Evolutionary conservation across 2,329 filamentous ascomycete species (phyloP), one percentile per base, ranked within the genome.

Genomic region (Thielaviopsis populi): DNA sequence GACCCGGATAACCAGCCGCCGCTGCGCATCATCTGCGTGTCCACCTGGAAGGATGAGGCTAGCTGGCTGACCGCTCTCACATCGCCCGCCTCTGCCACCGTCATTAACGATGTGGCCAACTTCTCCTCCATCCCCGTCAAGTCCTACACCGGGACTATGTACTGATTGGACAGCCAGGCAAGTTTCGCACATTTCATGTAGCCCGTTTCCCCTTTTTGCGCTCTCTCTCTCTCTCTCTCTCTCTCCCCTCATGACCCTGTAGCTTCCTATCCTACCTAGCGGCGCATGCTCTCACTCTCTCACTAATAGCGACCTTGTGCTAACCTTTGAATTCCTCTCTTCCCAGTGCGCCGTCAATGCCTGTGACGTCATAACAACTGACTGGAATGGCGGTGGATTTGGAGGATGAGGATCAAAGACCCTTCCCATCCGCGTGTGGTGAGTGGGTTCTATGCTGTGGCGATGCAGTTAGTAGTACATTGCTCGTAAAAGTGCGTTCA

Each of bases 61-160:
- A 69, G 68, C 65, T 69, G 68, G 50, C 67, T 68, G 65, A 69
- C 67, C n/a, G 64, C 66, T 1, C 30, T 30, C n/a, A 24, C 24
- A 3, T 13, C 24, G 19, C 30, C 58, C 37, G n/a, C 58, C 0
- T 59, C 65, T 24, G 24, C 66, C n/a, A 67, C 66, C 7, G 68
- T 74, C 60, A 69, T 74, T 50, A 70, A 6, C 19, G 73, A 75
- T 61, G 64, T 75, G n/a, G 3, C 68, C 54, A 74, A 74, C 42
- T 75, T 72, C 68, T 69, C 69, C 40, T 69, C 70, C 61, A 64
- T 67, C 53, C 46, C 58, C 19, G 37, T 27, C 58, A 53, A 61
- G 56, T 1, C 61, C n/a, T 58, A 62, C 30, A 41, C 53, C 5
- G 60, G 59, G 3, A 65, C 24, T 27, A 41, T 65, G 17, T 66